Conservation (phyloP, 176 grass and related monocot genomes). For the Aegilops longissima region DNA sequence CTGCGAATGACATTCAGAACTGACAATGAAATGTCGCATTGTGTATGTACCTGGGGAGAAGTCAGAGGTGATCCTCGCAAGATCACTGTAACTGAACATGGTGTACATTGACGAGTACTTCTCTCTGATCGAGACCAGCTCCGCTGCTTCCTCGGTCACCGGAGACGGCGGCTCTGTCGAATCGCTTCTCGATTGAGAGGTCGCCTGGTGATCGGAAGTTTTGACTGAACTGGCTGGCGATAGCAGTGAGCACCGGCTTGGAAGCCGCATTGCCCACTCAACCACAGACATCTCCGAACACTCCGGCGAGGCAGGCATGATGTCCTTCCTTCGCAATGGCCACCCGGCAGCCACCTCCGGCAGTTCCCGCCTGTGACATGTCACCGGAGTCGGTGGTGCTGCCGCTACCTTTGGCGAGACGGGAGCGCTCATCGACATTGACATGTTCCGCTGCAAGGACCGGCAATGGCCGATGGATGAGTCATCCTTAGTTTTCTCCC, state of each 20-base stretch:
- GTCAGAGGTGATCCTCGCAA: conserved; percentile 58
- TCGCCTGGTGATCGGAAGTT: background rate
- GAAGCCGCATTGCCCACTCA: conserved; percentile 90
- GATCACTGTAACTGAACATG: conserved; percentile 60
- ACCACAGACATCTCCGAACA: conserved; percentile 60
- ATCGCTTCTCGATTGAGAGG: background rate
- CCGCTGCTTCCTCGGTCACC: background rate
- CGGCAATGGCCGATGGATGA: conserved; percentile 6
- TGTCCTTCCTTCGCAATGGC: conserved; percentile 55
- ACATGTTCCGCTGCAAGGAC: background rate
- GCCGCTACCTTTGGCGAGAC: conserved; percentile 8
- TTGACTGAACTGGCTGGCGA: background rate
- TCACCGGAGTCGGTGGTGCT: background rate
- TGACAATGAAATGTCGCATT: background rate
- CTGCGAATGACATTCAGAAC: background rate
- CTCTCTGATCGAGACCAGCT: conserved; percentile 48
- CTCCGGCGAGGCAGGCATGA: conserved; percentile 20
- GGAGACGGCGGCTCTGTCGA: background rate
- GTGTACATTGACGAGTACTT: conserved; percentile 67
- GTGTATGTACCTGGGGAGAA: conserved; percentile 55
- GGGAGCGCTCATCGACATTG: conserved; percentile 17
- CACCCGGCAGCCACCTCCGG: conserved; percentile 46
- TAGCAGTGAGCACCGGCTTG: conserved; percentile 34
- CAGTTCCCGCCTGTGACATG: background rate
- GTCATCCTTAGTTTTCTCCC: conserved; percentile 32